phyloP scores from a whole-genome alignment of 2,329 filamentous ascomycete species.

The Passalora sequoiae region DNA sequence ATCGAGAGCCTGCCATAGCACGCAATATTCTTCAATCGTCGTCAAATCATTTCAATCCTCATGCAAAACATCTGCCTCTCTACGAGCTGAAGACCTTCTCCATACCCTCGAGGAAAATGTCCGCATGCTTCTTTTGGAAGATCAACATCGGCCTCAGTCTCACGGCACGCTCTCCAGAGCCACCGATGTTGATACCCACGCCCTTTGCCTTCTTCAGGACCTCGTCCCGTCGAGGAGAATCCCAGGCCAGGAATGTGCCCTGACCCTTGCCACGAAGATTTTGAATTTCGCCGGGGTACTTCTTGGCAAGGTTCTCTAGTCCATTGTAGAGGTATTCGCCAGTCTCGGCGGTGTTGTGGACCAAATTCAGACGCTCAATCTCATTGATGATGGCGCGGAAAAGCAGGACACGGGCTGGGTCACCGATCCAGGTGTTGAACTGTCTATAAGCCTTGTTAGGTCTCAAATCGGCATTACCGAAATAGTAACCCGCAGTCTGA shows the following conservation, averaged over 20 bases:
- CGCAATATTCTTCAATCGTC: constrained; percentile 2
- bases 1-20: background rate
- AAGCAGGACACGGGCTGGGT: constrained; percentile 75
- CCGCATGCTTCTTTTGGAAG: constrained; percentile 86
- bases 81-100: constrained; percentile 33
- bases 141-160: constrained; percentile 83
- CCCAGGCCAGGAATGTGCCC: constrained; percentile 91
- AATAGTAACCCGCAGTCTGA: constrained; percentile 90
- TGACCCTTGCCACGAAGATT: constrained; percentile 83
- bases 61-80: background rate
- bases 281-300: constrained; percentile 71
- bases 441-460: constrained; percentile 93
- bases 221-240: constrained; percentile 72
- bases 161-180: constrained; percentile 69
- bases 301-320: constrained; percentile 60
- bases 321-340: constrained; percentile 73
- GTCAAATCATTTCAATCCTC: constrained; percentile 4
- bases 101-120: constrained; percentile 62
- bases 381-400: constrained; percentile 84
- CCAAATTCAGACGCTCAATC: constrained; percentile 70
- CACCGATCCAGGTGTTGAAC: constrained; percentile 93
- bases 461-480: constrained; percentile 68
- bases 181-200: constrained; percentile 81
- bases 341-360: constrained; percentile 69
- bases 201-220: constrained; percentile 74